Evolutionary conservation across 495 filamentous ascomycete genomes (phyloP).

Genomic region (Xylaria telfairii): DNA sequence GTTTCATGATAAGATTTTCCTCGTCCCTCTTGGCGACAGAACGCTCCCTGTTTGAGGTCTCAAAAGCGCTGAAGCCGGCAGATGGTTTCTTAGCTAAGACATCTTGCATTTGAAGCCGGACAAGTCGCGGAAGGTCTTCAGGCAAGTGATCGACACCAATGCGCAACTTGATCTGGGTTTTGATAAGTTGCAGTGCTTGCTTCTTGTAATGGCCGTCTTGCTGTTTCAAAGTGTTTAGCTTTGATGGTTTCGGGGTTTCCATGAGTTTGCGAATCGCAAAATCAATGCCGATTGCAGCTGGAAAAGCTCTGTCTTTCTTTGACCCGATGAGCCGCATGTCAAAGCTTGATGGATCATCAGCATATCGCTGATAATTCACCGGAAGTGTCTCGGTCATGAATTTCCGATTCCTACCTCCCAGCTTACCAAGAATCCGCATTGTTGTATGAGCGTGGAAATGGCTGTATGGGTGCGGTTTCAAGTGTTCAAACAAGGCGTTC

Average conservation of each 20-base stretch:
- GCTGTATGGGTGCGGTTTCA: constrained; percentile 89
- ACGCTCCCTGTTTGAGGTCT: constrained; percentile 74
- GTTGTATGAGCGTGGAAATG: constrained; percentile 98
- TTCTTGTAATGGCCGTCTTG: constrained; percentile 89
- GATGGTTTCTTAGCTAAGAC: constrained; percentile 72
- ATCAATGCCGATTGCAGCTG: constrained; percentile 83
- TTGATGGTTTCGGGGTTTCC: constrained; percentile 70
- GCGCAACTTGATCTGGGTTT: constrained; percentile 84
- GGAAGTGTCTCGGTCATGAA: constrained; percentile 88
- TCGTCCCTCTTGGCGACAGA: constrained; percentile 85
- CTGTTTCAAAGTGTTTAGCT: constrained; percentile 60
- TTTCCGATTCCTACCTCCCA: constrained; percentile 92
- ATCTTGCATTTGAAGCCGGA: constrained; percentile 89
- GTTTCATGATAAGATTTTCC: constrained; percentile 81
- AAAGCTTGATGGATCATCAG: constrained; percentile 84
- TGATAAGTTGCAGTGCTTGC: constrained; percentile 86
- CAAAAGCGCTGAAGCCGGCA: constrained; percentile 64
- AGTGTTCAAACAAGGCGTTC: constrained; percentile 93
- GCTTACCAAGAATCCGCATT: constrained; percentile 96
- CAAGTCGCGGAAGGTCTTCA: constrained; percentile 81
- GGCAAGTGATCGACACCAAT: constrained; percentile 88
- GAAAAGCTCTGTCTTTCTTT: constrained; percentile 84
- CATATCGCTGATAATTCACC: constrained; percentile 79
- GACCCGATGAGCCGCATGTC: constrained; percentile 89
- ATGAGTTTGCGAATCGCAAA: constrained; percentile 84